Evolutionary conservation across 805 yeast genomes (phyloP), one percentile per base, ranked within the genome.

Genomic region (Yamadazyma olivae): DNA sequence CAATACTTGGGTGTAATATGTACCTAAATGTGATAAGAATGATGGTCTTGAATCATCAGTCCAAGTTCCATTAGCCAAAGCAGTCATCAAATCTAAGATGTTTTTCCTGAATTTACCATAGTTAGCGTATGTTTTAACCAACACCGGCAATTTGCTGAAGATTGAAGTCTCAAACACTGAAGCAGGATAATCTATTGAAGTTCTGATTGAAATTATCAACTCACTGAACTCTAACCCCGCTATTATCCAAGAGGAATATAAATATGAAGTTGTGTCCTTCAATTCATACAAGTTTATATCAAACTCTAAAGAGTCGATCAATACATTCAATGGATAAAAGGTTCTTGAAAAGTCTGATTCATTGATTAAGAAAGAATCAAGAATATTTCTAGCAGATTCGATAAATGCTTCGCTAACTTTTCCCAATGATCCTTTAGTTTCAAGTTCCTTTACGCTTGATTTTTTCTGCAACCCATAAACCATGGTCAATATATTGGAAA

Each of bases 1-100:
- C 19, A 91, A 66, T 3, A 76, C 58, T 18, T 70, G 71, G 0
- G 95, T 74, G 45, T 76, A 71, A 14, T 70, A 66, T n/a, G 73
- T 66, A 3, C 95, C 93, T 36, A 91, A 61, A 53, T 87, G 87
- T 0, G 97, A 84, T 26, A 91, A 65, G 32, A 91, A 61, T 1
- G 96, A 88, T 3, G 95, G 95, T 22, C 81, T 75, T n/a, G 45
- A 35, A 18, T 75, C 79, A 4, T 63, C 61, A 5, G 67, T 66
- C 81, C 85, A 78, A 2, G 52, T 59, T 0, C 79, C 79, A 28
- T 65, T 67, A 1, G 84, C 78, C 27, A 85, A 54, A 4, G 73
- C 64, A 4, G 81, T 74, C 13, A 87, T 56, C 24, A 88, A 53
- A 27, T 71, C 71, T 22, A 86, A 57, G 1, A 86, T 64, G 8